Evolutionary conservation across 805 yeast genomes (phyloP).

Genomic region (Yarrowia yakushimensis): DNA sequence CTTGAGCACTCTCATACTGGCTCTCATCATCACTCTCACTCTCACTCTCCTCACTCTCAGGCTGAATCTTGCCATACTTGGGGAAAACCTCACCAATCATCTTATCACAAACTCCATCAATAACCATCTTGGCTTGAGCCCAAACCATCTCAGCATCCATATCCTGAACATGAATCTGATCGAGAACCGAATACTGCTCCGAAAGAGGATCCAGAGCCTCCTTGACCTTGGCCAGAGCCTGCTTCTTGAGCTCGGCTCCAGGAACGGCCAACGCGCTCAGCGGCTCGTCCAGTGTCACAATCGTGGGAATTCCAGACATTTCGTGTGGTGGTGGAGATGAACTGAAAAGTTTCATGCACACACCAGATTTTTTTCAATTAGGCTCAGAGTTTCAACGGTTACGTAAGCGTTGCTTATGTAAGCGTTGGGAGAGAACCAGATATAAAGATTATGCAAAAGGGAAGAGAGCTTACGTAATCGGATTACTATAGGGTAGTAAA

Average conservation of each 20-base stretch:
- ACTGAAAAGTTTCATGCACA: slow-evolving; percentile 3
- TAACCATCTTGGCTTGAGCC: slow-evolving; percentile 84
- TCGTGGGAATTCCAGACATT: slow-evolving; percentile 4
- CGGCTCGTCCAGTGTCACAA: slow-evolving; percentile 18
- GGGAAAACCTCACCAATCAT: slow-evolving; percentile 57
- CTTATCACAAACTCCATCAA: slow-evolving; percentile 70
- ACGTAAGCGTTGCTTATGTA: neutral
- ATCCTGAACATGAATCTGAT: slow-evolving; percentile 80
- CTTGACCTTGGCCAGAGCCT: slow-evolving; percentile 42
- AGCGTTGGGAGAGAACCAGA: neutral
- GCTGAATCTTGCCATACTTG: slow-evolving; percentile 26
- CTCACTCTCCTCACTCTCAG: slow-evolving; percentile 33
- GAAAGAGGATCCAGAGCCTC: slow-evolving; percentile 57
- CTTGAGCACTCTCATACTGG: slow-evolving; percentile 33
- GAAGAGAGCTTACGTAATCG: neutral
- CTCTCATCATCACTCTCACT: neutral
- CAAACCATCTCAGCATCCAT: slow-evolving; percentile 87
- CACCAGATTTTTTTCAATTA: neutral
- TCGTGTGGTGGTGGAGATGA: neutral
- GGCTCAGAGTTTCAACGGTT: neutral
- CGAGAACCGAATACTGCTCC: slow-evolving; percentile 57
- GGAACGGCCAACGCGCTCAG: slow-evolving; percentile 16
- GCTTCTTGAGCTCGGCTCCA: slow-evolving; percentile 24
- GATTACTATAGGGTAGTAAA: too few relatives aligned
- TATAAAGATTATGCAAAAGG: too few relatives aligned